Conservation (phyloP, 176 grass and related monocot genomes). For the Eremochloa ophiuroides region DNA sequence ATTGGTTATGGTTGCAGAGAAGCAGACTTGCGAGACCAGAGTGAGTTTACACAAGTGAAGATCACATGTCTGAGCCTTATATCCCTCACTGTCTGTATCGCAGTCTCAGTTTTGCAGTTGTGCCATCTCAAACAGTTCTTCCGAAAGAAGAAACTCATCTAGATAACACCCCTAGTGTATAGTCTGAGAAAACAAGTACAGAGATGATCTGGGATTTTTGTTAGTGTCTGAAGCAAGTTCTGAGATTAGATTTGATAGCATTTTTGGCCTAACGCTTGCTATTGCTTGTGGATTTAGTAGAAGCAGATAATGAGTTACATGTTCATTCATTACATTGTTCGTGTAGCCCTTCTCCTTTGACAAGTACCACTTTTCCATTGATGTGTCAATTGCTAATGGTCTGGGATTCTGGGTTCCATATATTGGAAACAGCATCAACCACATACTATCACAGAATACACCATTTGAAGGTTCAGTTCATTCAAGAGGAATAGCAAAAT, state of each 20-base stretch:
- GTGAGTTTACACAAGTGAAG: constrained; percentile 52
- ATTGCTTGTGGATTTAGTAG: not conserved
- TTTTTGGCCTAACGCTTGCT: not conserved
- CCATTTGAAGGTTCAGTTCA: not conserved
- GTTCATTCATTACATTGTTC: not conserved
- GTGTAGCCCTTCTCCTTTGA: not conserved
- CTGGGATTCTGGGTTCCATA: not conserved
- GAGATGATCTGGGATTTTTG: not conserved
- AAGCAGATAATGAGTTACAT: not conserved
- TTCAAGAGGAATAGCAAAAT: not conserved
- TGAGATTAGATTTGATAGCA: not conserved
- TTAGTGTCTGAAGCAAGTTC: not conserved
- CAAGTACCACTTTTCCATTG: not conserved
- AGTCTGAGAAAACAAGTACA: not conserved
- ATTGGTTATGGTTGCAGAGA: constrained; percentile 37
- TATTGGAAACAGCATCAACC: constrained; percentile 14
- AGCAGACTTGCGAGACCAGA: constrained; percentile 49
- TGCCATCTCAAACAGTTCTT: constrained; percentile 49
- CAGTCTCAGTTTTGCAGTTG: constrained; percentile 36
- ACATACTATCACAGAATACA: constrained; percentile 10
- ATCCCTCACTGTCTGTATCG: constrained; percentile 50
- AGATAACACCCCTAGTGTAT: constrained; percentile 10
- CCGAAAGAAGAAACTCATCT: constrained; percentile 64
- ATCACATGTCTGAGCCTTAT: constrained; percentile 50
- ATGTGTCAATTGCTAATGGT: not conserved